Conservation (phyloP, 192 early-diverging fungal genomes). For the Phlyctochytrium bullatum region DNA sequence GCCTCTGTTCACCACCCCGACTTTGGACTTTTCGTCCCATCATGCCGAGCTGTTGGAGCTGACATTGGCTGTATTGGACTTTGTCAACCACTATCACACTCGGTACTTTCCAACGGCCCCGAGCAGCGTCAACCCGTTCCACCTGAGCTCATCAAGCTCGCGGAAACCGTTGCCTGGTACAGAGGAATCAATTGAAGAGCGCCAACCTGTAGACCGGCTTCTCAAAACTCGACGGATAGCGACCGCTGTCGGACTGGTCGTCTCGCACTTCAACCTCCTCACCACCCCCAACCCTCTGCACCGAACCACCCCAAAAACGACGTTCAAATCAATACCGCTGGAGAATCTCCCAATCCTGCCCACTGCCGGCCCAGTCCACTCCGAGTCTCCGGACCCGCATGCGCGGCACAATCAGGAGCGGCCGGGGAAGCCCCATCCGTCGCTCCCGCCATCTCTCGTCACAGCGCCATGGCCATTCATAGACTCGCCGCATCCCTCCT, state of each 20-base stretch:
- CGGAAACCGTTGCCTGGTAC: background rate
- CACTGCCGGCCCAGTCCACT: too few species aligned
- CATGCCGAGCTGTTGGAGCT: background rate
- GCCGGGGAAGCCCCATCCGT: background rate
- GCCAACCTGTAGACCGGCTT: background rate
- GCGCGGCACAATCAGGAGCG: background rate
- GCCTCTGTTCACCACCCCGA: background rate
- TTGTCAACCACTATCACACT: background rate
- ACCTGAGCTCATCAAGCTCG: background rate
- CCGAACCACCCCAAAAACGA: background rate
- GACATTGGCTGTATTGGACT: background rate
- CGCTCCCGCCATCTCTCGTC: background rate
- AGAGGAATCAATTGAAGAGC: background rate
- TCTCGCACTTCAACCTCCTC: background rate
- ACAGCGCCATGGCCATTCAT: background rate
- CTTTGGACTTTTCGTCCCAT: background rate
- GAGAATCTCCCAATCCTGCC: too few species aligned
- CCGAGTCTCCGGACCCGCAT: too few species aligned
- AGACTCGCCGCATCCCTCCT: conserved; percentile 10
- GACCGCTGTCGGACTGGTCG: background rate
- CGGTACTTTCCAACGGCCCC: background rate
- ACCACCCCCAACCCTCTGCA: background rate
- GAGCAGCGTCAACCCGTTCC: too few species aligned
- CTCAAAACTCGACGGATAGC: background rate
- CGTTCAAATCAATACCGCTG: background rate